Base-by-base conservation (phyloP, 2,329 filamentous ascomycete genomes). In the Calcarisporium arbuscula region DNA sequence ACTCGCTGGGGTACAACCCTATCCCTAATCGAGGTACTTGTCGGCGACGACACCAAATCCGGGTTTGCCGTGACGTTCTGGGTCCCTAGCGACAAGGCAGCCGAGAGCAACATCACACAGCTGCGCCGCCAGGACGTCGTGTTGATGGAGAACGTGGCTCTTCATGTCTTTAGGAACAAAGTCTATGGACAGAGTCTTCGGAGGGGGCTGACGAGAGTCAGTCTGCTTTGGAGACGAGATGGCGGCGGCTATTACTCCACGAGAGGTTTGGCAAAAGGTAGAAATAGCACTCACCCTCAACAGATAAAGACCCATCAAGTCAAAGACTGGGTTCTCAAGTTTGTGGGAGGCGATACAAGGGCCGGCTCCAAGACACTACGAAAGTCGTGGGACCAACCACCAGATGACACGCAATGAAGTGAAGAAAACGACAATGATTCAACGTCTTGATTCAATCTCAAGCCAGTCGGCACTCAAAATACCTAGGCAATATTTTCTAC, bases 131-230 rank as follows among this genome's bases (percentile, higher is more conserved):
- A 82, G 47, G 87, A 96, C 51, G 74, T 95, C 2, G 67, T 96
- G 5, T 67, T 95, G 11, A 54, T 95, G 39, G 78, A 80, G 37
- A 88, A 90, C 48, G 79, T 95, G 6, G 87, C 82, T 1, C 65
- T 96, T 33, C 77, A 77, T 34, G 76, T 77, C 5, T 96, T 90
- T 54, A 72, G 73, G 33, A 75, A 77, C 30, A 80, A 74, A 47
- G 89, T 95, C 1, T 88, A 92, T 48, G 89, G 90, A 0, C 84
- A 94, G 55, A 92, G 82, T 50, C 61, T 95, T 42, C 75, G 82
- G 19, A 74, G 74, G 43, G 77, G 77, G 7, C 71, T 84, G 47
- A 89, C 85, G 5, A 77, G 72, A 41, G 64, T 90, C 18, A 70
- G 80, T 42, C 60, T 94, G 28, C 59, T 94, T 14, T 77, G 64